These are phyloP conservation scores for Oryza officinalis DNA, from an alignment of 176 grass and related monocot species.

Conservation along the genomic window DNA sequence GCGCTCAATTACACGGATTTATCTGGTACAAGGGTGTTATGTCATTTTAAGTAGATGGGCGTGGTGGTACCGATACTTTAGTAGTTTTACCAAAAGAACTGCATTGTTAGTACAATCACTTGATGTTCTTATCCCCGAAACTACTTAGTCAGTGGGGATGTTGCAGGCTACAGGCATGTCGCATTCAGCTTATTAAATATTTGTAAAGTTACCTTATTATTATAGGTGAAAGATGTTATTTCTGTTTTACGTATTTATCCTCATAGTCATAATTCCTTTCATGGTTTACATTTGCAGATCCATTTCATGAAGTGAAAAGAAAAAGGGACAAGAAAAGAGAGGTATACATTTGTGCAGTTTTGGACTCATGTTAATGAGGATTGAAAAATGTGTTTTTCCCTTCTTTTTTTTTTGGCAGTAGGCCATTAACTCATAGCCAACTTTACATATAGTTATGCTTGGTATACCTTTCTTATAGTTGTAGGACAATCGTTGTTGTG, in stretches of 20 bases:
- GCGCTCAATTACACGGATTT: neutral
- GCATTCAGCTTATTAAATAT: neutral
- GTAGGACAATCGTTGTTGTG: neutral
- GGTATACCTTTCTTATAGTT: neutral
- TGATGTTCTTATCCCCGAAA: neutral
- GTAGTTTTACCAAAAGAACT: neutral
- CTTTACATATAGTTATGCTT: neutral
- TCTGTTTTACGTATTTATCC: conserved; percentile 5
- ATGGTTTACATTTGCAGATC: conserved; percentile 63
- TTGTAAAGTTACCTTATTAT: neutral
- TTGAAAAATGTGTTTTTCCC: neutral
- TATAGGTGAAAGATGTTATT: neutral
- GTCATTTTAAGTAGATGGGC: neutral
- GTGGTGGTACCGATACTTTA: neutral
- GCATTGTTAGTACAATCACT: neutral
- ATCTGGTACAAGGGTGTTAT: neutral
- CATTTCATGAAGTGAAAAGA: conserved; percentile 91
- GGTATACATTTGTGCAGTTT: conserved; percentile 51
- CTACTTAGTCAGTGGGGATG: neutral
- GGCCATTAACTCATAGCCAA: neutral
- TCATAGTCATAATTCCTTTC: conserved; percentile 15
- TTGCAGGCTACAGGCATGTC: neutral
- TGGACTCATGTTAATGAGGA: neutral
- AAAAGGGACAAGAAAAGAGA: conserved; percentile 91
- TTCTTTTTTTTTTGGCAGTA: neutral